Evolutionary conservation across 352 stramenopile species (phyloP), one percentile per base, ranked within the genome.

Genomic region (Phytophthora sojae): DNA sequence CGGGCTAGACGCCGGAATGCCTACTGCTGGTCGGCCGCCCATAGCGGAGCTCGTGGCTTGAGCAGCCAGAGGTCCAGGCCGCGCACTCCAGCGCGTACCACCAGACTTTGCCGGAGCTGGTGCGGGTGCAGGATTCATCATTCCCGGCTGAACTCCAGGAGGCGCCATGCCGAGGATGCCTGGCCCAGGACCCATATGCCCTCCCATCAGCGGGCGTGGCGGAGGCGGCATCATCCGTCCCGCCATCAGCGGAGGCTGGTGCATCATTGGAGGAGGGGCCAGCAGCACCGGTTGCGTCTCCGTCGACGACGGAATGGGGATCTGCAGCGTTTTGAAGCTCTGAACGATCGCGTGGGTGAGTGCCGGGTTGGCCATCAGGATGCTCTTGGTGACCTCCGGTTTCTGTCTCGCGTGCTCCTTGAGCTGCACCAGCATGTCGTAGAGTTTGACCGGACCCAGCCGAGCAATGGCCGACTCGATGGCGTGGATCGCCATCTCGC

Each of bases 301-400:
- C 0, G 77, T 71, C 1, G 86, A 69, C 5, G 82, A 80, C 25
- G 83, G 84, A 69, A 95, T 91, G n/a, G 86, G 73, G 56, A 96
- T 96, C 57, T 93, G 84, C 15, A 96, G 76, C 49, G 83, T 87
- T 77, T 94, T 96, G 69, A 93, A 94, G 61, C 83, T 90, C 74
- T 96, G 86, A 6, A 96, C 85, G 52, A 96, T 92, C 23, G 86
- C 88, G 65, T 96, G 88, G 19, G 87, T 94, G 61, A 96, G 86
- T 30, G 86, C 86, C 14, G 88, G 86, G 57, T 96, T 94, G 15
- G 87, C 82, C 44, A 79, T 81, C 21, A 96, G 47, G 35, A 96
- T 93, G 45, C 71, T 79, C 72, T 94, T 93, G 17, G 88, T 94
- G 49, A 90, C 75, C 3, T 96, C 88, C 4, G 88, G 88, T 9